Percentiles rank a stretch among this genome's conserved stretches.
Evolutionary conservation across 2,329 filamentous ascomycete genomes (phyloP).

Genomic region (Alternaria postmessia): DNA sequence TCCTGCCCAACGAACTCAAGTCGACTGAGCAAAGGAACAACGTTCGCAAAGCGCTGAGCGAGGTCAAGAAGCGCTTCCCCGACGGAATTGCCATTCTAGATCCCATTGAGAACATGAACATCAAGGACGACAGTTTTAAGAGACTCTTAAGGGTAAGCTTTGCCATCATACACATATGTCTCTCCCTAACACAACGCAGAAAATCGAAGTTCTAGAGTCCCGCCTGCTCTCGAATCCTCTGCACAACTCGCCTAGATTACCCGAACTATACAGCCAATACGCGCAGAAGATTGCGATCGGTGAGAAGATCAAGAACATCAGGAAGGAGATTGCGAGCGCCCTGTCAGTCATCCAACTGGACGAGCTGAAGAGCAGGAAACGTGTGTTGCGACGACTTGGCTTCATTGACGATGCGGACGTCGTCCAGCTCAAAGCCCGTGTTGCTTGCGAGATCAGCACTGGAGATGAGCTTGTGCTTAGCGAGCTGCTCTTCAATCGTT

Average conservation of each 20-base stretch:
- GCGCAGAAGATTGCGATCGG: constrained; percentile 77
- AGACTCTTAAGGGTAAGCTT: constrained; percentile 73
- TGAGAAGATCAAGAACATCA: constrained; percentile 84
- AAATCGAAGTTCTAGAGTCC: constrained; percentile 96
- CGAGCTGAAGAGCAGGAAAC: constrained; percentile 94
- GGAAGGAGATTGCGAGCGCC: constrained; percentile 85
- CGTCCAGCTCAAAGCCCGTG: constrained; percentile 94
- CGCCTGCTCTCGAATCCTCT: constrained; percentile 87
- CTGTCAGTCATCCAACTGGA: constrained; percentile 92
- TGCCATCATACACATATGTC: not conserved
- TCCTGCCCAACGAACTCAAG: constrained; percentile 79
- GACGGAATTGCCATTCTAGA: constrained; percentile 90
- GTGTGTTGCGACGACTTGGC: constrained; percentile 88
- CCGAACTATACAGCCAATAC: constrained; percentile 87
- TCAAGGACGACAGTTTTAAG: constrained; percentile 91
- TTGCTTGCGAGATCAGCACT: constrained; percentile 96
- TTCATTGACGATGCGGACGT: constrained; percentile 97
- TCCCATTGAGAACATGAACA: constrained; percentile 95
- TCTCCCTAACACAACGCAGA: constrained; percentile 59
- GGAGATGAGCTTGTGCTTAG: constrained; percentile 93
- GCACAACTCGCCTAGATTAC: constrained; percentile 85
- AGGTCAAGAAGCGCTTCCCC: constrained; percentile 87
- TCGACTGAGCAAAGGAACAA: constrained; percentile 72
- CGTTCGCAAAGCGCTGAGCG: constrained; percentile 72
- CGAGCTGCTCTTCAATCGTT: constrained; percentile 93